Base-by-base conservation (phyloP, 345 rosid genomes). In the Sonneratia caseolaris region DNA sequence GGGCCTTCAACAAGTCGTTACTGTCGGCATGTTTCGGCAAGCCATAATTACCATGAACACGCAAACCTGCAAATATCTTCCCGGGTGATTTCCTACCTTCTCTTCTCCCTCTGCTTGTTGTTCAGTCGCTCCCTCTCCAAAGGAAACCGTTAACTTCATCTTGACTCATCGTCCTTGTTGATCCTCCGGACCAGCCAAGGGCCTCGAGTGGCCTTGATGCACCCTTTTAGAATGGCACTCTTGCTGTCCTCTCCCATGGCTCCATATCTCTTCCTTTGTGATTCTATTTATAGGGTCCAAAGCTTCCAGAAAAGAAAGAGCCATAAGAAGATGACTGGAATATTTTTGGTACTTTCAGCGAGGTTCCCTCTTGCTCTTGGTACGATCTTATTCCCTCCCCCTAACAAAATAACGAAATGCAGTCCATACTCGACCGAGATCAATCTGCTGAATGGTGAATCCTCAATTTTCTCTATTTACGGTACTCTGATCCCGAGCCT, bases 41-140 rank as follows among this genome's bases (percentile, higher is more conserved):
- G 48, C 72, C 65, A 70, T 78, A 86, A 79, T 80, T 83, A 11
- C 83, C 84, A 18, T 84, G 81, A 40, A 79, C 69, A 40, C 81
- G 75, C n/a, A 86, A 82, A 18, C 88, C 86, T 0, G 82, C 71
- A 68, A 86, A 86, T 35, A 86, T 84, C 36, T 82, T 82, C 66
- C 66, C 56, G 57, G 40, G 86, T 59, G 61, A 84, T 74, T 4
- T 76, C 77, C 57, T 86, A 76, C 61, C 85, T 43, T 57, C 43
- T 75, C 0, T 76, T 37, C 73, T 86, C 88, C 75, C 90, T 76
- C 59, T 68, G 57, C 81, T 56, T 76, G 70, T 86, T 84, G 61
- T 78, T 82, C 24, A 70, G 71, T 1, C 86, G 71, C 75, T 86
- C 88, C 1, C 19, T 76, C 10, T 83, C 85, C 0, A 76, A 67